Evolutionary conservation across 345 rosid species (phyloP).

Genomic region (Arabis hirsuta): DNA sequence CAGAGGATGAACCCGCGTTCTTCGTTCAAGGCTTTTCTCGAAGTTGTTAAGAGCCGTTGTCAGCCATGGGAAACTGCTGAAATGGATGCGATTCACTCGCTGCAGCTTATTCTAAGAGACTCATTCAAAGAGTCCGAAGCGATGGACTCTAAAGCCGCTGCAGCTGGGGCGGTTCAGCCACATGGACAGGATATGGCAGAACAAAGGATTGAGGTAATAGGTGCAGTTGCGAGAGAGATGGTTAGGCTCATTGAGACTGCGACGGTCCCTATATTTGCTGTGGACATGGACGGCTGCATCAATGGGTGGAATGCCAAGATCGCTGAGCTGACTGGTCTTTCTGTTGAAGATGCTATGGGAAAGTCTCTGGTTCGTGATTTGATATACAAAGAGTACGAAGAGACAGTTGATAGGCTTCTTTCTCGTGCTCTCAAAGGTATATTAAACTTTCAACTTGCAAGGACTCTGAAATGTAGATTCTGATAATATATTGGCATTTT

Average conservation of each 20-base stretch:
- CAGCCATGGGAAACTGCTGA: conserved; percentile 95
- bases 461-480: neutral
- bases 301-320: conserved; percentile 98
- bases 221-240: conserved; percentile 99
- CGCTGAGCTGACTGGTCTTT: conserved; percentile 85
- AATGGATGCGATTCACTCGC: conserved; percentile 99
- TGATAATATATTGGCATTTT: neutral
- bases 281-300: conserved; percentile 75
- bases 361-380: conserved; percentile 87
- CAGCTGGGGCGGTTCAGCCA: conserved; percentile 48
- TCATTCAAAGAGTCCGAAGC: conserved; percentile 80
- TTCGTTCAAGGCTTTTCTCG: conserved; percentile 95
- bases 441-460: conserved; percentile 12
- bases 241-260: conserved; percentile 98
- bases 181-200: conserved; percentile 62
- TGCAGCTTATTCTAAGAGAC: conserved; percentile 94
- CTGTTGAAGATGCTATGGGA: conserved; percentile 95
- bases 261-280: conserved; percentile 97
- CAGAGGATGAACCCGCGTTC: conserved; percentile 98
- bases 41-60: conserved; percentile 96
- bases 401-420: conserved; percentile 76
- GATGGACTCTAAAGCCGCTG: conserved; percentile 69
- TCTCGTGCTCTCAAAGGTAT: conserved; percentile 78
- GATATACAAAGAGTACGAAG: conserved; percentile 74
- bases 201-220: conserved; percentile 88